Evolutionary conservation across 371 early-diverging fungal genomes (phyloP).

Genomic region (Conidiobolus incongruus): DNA sequence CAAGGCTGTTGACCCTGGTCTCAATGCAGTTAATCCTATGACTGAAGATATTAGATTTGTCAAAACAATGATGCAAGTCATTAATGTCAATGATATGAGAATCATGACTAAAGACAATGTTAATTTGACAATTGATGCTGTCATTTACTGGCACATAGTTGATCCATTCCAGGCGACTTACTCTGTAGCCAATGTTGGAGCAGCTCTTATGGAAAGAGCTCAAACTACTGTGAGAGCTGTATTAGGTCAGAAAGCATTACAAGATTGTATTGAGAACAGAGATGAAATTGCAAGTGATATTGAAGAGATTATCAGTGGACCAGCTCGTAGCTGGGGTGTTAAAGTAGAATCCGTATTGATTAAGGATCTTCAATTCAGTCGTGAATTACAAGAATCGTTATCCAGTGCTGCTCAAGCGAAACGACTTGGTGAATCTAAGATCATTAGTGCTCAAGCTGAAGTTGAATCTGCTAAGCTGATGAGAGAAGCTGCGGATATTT

Average conservation of each 20-base stretch:
- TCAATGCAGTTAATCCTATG: conserved; percentile 49
- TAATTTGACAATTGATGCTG: conserved; percentile 52
- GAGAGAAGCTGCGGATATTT: conserved; percentile 62
- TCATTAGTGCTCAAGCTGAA: conserved; percentile 77
- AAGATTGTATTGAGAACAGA: conserved; percentile 70
- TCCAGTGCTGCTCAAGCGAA: conserved; percentile 55
- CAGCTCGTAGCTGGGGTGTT: conserved; percentile 7
- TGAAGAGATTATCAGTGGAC: conserved; percentile 31
- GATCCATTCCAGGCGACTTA: conserved; percentile 65
- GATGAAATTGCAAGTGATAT: conserved; percentile 68
- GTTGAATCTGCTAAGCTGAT: conserved; percentile 81
- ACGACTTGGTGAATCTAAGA: conserved; percentile 68
- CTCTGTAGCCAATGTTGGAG: conserved; percentile 42
- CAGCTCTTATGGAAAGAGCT: conserved; percentile 53
- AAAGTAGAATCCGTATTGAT: conserved; percentile 32
- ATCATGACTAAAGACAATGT: conserved; percentile 46
- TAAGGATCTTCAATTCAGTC: conserved; percentile 63
- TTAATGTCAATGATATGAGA: conserved; percentile 9
- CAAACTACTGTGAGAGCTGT: conserved; percentile 51
- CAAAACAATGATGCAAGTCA: conserved; percentile 14
- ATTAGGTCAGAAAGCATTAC: conserved; percentile 30
- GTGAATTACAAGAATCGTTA: conserved; percentile 55
- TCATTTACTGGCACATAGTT: conserved; percentile 60
- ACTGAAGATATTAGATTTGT: conserved; percentile 40
- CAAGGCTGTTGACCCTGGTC: conserved; percentile 74